phyloP scores from a whole-genome alignment of 2,329 filamentous ascomycete species.

The Tolypocladium nubicola region DNA sequence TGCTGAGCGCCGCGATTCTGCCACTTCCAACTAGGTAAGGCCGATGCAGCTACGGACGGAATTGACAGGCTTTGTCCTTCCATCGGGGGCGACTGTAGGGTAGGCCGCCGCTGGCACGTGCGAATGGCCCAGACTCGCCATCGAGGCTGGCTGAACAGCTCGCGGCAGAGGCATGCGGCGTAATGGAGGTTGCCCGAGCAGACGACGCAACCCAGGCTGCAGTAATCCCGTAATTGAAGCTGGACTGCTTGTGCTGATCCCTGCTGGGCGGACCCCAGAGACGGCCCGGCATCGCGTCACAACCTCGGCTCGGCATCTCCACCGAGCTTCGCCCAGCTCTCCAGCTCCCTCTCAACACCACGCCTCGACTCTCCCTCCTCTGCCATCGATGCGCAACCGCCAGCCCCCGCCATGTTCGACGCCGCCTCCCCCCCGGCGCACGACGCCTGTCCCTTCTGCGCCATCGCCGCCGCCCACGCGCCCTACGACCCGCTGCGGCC shows the following conservation, averaged over 20 bases:
- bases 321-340: neutral
- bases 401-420: constrained; percentile 20
- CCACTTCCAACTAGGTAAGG: too few relatives aligned
- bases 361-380: neutral
- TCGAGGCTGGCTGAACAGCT: too few relatives aligned
- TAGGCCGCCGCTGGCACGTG: too few relatives aligned
- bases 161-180: too few relatives aligned
- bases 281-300: neutral
- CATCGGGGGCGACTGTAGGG: too few relatives aligned
- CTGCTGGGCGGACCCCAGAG: neutral
- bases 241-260: neutral
- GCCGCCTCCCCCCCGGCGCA: constrained; percentile 18
- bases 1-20: too few relatives aligned
- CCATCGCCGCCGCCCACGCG: constrained; percentile 39
- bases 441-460: constrained; percentile 50
- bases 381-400: neutral
- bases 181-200: too few relatives aligned
- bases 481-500: constrained; percentile 35
- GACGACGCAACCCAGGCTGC: too few relatives aligned
- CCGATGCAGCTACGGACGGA: too few relatives aligned
- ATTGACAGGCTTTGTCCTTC: too few relatives aligned
- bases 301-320: neutral
- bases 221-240: too few relatives aligned
- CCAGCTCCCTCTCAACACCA: neutral
- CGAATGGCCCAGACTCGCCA: too few relatives aligned